Conservation (phyloP, 805 yeast genomes). For the Saccharomycopsis capsularis region DNA sequence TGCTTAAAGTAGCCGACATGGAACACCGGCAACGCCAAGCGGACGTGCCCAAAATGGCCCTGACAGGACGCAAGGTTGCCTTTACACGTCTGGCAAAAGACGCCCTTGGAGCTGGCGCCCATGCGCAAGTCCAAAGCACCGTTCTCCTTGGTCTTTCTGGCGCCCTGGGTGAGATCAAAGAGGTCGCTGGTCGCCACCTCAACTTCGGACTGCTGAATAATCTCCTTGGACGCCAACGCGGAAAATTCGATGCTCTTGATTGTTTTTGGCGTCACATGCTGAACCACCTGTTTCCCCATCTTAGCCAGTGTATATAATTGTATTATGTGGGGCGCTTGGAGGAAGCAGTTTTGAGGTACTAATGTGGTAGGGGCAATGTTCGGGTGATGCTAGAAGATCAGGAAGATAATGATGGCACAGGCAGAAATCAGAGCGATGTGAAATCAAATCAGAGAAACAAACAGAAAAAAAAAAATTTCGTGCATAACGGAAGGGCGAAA, state of each 20-base stretch:
- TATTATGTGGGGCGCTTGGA: too few species aligned
- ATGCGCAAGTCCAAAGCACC: conserved; percentile 90
- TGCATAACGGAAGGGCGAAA: too few species aligned
- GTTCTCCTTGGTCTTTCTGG: conserved; percentile 68
- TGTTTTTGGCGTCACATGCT: conserved; percentile 73
- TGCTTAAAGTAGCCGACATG: conserved; percentile 96
- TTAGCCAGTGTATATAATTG: too few species aligned
- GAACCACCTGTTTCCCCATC: conserved; percentile 21
- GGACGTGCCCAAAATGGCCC: conserved; percentile 96
- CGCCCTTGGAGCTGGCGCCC: conserved; percentile 89
- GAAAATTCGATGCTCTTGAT: conserved; percentile 89
- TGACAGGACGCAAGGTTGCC: conserved; percentile 92
- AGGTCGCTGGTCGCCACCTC: conserved; percentile 88
- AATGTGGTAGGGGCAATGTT: too few species aligned
- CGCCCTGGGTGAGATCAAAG: conserved; percentile 78
- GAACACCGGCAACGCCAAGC: conserved; percentile 90
- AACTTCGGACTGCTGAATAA: conserved; percentile 88
- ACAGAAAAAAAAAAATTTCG: too few species aligned
- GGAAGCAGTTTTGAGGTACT: too few species aligned
- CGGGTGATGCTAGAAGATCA: too few species aligned
- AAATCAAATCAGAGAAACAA: too few species aligned
- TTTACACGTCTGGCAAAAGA: conserved; percentile 85
- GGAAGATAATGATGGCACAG: too few species aligned
- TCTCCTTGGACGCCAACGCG: conserved; percentile 86
- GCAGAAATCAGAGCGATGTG: too few species aligned